Percentiles rank a stretch among this genome's conserved stretches.
Conservation (phyloP, 1,139 yeast species). For the Pneumocystis canis region DNA sequence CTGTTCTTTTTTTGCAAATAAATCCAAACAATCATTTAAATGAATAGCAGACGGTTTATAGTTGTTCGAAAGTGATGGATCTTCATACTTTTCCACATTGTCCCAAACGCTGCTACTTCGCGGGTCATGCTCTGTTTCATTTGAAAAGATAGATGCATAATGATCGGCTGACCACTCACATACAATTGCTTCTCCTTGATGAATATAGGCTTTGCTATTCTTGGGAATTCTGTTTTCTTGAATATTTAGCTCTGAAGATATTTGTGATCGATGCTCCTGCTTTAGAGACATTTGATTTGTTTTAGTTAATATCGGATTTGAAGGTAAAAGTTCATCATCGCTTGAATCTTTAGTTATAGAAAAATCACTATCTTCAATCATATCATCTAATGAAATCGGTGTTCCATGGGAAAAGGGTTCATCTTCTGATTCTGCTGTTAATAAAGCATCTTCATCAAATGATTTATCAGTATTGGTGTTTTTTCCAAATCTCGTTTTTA, state of each 20-base stretch:
- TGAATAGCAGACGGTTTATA: conserved; percentile 33
- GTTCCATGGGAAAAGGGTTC: not conserved
- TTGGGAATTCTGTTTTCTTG: not conserved
- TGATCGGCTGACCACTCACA: conserved; percentile 54
- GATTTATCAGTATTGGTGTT: not conserved
- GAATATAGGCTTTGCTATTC: not conserved
- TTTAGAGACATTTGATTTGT: not conserved
- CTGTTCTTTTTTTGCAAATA: conserved; percentile 71
- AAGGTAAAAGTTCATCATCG: not conserved
- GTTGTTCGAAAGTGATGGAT: not conserved
- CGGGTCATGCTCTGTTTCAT: conserved; percentile 11
- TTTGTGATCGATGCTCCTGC: not conserved
- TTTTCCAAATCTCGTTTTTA: not conserved
- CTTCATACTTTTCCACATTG: conserved; percentile 1
- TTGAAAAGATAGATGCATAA: conserved; percentile 37
- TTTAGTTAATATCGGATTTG: not conserved
- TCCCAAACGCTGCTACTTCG: not conserved
- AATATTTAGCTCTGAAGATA: not conserved
- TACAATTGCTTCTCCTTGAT: conserved; percentile 38
- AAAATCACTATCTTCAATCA: not conserved
- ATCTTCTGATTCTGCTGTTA: not conserved
- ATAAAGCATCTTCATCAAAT: not conserved
- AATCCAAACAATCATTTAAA: conserved; percentile 56
- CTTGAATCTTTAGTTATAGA: not conserved
- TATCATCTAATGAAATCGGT: not conserved